Conservation (phyloP, 345 rosid genomes). For the Citrus hindsii region DNA sequence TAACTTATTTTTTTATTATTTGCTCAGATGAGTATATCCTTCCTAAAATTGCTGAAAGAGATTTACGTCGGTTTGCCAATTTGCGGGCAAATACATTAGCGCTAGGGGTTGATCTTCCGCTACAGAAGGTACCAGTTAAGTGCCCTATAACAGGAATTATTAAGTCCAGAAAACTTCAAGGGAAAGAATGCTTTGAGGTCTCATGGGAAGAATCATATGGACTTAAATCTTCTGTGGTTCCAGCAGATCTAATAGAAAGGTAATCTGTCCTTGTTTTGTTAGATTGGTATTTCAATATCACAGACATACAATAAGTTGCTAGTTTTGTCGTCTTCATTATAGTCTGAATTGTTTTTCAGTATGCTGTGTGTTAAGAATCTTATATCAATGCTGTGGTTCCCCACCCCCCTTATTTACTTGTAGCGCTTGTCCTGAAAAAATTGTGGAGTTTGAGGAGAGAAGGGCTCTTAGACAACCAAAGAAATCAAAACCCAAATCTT, state of each 20-base stretch:
- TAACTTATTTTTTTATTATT: background rate
- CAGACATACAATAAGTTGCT: background rate
- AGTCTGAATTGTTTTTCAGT: background rate
- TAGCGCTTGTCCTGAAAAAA: slow-evolving; percentile 92
- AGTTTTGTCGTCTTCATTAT: background rate
- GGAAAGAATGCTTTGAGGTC: slow-evolving; percentile 78
- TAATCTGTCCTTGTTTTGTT: slow-evolving; percentile 13
- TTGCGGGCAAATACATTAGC: slow-evolving; percentile 45
- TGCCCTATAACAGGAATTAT: slow-evolving; percentile 78
- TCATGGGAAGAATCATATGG: slow-evolving; percentile 66
- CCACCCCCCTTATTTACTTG: background rate
- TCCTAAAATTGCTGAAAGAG: slow-evolving; percentile 92
- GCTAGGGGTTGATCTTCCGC: slow-evolving; percentile 46
- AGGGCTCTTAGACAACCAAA: slow-evolving; percentile 38
- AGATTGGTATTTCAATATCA: background rate
- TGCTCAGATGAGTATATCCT: slow-evolving; percentile 79
- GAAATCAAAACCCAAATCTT: slow-evolving; percentile 31
- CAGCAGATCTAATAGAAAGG: slow-evolving; percentile 81
- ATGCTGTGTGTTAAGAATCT: background rate
- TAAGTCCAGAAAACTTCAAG: slow-evolving; percentile 63
- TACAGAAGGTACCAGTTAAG: slow-evolving; percentile 51
- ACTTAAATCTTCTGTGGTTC: slow-evolving; percentile 59
- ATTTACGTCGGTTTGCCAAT: slow-evolving; percentile 62
- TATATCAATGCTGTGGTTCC: background rate
- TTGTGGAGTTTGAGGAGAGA: slow-evolving; percentile 60